A percentile compares a stretch with the other conserved stretches of the same genome.
These are phyloP conservation scores for Suhomyces chickasaworum DNA, from an alignment of 1,139 yeast species.

Conservation along the genomic window DNA sequence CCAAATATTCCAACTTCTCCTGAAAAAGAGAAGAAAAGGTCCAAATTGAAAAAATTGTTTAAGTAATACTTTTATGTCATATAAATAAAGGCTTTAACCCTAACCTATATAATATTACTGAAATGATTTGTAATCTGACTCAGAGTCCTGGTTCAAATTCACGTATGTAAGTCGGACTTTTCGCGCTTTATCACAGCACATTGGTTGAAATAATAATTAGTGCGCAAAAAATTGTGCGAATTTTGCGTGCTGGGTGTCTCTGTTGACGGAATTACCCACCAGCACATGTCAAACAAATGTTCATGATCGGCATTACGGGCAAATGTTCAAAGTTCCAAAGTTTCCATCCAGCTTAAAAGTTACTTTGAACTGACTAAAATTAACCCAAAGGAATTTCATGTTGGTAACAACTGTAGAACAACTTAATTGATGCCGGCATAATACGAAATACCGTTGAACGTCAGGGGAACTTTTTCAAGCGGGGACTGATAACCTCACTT, in stretches of 20 bases:
- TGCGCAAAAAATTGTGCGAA: background rate
- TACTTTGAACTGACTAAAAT: no score
- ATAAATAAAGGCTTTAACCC: background rate
- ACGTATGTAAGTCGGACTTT: background rate
- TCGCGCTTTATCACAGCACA: background rate
- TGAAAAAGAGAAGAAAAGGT: conserved; percentile 36
- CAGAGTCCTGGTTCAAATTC: background rate
- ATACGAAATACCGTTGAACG: no score
- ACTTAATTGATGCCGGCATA: no score
- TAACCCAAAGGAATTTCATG: no score
- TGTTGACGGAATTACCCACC: background rate
- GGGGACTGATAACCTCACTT: no score
- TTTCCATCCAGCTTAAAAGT: no score
- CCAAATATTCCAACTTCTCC: conserved; percentile 15
- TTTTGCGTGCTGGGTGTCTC: background rate
- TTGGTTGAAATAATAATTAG: background rate
- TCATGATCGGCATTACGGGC: background rate
- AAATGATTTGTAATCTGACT: background rate
- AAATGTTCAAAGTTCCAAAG: no score
- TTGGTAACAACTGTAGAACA: no score
- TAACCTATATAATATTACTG: no score
- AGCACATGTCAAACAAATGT: background rate
- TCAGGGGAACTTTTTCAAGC: no score
- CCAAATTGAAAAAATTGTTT: conserved; percentile 40
- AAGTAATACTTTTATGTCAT: conserved; percentile 23